Percentiles rank a stretch among this genome's conserved stretches.
Conservation (phyloP, 257 asterid genomes). For the Agastache rugosa region DNA sequence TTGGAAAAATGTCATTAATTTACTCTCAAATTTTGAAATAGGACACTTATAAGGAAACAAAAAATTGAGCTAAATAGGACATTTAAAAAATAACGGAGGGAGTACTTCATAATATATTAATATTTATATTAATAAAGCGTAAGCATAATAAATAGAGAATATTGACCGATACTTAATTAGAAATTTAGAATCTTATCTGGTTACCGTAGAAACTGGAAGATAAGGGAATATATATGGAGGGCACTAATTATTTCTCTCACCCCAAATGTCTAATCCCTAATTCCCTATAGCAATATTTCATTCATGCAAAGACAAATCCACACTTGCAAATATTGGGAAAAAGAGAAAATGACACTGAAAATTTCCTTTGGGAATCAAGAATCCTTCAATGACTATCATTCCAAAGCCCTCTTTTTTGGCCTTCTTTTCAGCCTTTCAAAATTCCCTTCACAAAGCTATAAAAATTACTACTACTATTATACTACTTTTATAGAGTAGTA, state of each 20-base stretch:
- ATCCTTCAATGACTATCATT: conserved; percentile 41
- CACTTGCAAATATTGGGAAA: conserved; percentile 37
- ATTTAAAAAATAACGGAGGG: too few species aligned
- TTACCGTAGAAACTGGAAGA: conserved; percentile 35
- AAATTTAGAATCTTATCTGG: conserved; percentile 25
- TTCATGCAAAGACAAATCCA: conserved; percentile 41
- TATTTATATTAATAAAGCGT: neutral
- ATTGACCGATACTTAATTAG: conserved; percentile 8
- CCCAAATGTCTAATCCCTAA: conserved; percentile 33
- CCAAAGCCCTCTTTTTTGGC: conserved; percentile 9
- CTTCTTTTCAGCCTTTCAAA: conserved; percentile 29
- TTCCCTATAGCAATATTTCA: conserved; percentile 4
- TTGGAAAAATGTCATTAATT: too few species aligned
- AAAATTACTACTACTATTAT: neutral
- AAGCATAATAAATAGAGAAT: neutral
- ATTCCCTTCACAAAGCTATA: conserved; percentile 14
- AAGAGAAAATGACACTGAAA: conserved; percentile 45
- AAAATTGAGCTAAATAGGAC: too few species aligned
- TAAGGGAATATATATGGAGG: conserved; percentile 44
- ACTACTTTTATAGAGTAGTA: conserved; percentile 1
- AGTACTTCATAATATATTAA: too few species aligned
- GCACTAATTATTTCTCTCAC: conserved; percentile 24
- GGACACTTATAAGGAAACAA: too few species aligned
- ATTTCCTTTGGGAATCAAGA: conserved; percentile 40
- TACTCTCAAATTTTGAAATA: too few species aligned